Evolutionary conservation across 2,329 filamentous ascomycete genomes (phyloP).

Genomic region (Knoxdaviesia proteae): DNA sequence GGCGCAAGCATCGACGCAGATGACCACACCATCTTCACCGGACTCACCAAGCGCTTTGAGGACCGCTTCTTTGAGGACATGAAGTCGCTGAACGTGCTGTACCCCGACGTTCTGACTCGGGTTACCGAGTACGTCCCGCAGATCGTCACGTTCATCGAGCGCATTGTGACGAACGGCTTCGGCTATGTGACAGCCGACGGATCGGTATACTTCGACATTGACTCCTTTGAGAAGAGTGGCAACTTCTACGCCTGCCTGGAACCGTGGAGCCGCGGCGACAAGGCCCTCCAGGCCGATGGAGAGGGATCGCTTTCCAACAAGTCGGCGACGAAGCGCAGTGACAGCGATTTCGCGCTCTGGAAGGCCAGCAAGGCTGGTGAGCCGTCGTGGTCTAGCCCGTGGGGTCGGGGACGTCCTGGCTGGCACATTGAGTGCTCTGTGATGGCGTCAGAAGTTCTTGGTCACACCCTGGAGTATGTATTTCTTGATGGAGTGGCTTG

Average conservation of each 20-base stretch:
- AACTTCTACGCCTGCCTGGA: slow-evolving; percentile 72
- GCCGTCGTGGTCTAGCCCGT: slow-evolving; percentile 72
- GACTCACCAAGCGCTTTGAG: slow-evolving; percentile 71
- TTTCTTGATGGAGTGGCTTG: no score
- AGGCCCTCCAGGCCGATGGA: slow-evolving; percentile 66
- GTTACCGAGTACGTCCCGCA: slow-evolving; percentile 86
- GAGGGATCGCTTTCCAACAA: slow-evolving; percentile 59
- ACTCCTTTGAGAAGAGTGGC: slow-evolving; percentile 62
- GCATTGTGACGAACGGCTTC: slow-evolving; percentile 67
- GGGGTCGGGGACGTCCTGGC: slow-evolving; percentile 73
- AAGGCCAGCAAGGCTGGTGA: slow-evolving; percentile 84
- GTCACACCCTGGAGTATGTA: slow-evolving; percentile 53
- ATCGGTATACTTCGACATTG: slow-evolving; percentile 87
- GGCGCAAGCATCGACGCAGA: slow-evolving; percentile 39
- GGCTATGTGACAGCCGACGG: slow-evolving; percentile 57
- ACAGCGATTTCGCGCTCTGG: slow-evolving; percentile 82
- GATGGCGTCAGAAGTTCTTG: slow-evolving; percentile 82
- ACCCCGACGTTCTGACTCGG: slow-evolving; percentile 62
- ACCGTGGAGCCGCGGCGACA: slow-evolving; percentile 69
- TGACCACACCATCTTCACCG: slow-evolving; percentile 59
- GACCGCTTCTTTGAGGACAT: slow-evolving; percentile 77
- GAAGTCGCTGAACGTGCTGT: slow-evolving; percentile 63
- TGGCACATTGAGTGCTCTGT: slow-evolving; percentile 97
- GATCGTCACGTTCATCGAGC: slow-evolving; percentile 69
- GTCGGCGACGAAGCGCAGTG: slow-evolving; percentile 45